These are phyloP conservation scores for Phlegmacium glaucopus DNA, from an alignment of 768 basidiomycete genomes.

Conservation along the genomic window DNA sequence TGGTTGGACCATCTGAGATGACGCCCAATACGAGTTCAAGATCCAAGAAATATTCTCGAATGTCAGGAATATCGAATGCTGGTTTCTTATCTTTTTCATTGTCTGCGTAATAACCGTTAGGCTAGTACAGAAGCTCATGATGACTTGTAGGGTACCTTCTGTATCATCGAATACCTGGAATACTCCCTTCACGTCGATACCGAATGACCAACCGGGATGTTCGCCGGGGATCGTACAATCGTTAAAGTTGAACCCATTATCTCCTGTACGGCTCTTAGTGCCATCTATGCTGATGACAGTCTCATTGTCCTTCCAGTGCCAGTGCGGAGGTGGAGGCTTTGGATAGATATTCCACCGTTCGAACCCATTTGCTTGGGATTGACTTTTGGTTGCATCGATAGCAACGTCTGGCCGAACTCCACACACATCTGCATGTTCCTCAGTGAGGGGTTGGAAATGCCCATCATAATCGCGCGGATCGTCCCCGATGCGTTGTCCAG, in stretches of 20 bases:
- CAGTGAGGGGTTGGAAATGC: constrained; percentile 63
- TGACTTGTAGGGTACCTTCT: constrained; percentile 23
- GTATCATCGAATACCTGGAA: constrained; percentile 72
- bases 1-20: constrained; percentile 93
- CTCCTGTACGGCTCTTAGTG: constrained; percentile 13
- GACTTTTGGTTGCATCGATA: constrained; percentile 6
- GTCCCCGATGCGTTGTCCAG: constrained; percentile 90
- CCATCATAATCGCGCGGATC: constrained; percentile 92
- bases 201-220: constrained; percentile 58
- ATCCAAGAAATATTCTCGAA: constrained; percentile 95
- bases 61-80: constrained; percentile 73
- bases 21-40: constrained; percentile 88
- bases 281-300: constrained; percentile 39
- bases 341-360: constrained; percentile 89
- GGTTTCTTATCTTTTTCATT: constrained; percentile 46
- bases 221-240: constrained; percentile 71
- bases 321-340: constrained; percentile 89
- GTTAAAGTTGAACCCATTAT: constrained; percentile 63
- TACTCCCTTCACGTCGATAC: constrained; percentile 85
- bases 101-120: constrained; percentile 8
- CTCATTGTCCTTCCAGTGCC: constrained; percentile 75
- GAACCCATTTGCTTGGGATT: constrained; percentile 22
- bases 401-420: constrained; percentile 59
- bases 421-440: constrained; percentile 57
- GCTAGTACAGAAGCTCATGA: not conserved